These are phyloP conservation scores for Mucor plumbeus DNA, from an alignment of 371 early-diverging fungal genomes.

Conservation along the genomic window DNA sequence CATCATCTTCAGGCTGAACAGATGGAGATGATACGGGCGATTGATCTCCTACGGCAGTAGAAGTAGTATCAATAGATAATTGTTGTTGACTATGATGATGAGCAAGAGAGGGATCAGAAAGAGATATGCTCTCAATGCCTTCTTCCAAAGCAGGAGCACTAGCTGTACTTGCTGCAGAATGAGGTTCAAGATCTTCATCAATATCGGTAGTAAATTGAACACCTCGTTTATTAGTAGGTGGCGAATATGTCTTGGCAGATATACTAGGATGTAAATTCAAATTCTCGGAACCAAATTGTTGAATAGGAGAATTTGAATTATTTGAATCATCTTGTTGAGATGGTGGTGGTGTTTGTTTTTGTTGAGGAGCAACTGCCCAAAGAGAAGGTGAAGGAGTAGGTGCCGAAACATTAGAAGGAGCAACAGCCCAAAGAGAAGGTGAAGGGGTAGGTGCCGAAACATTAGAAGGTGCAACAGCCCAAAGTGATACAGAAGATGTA, in stretches of 20 bases:
- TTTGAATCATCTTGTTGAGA: background rate
- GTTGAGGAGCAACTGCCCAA: slow-evolving; percentile 29
- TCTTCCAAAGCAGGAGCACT: slow-evolving; percentile 22
- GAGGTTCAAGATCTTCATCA: slow-evolving; percentile 3
- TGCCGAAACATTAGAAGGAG: slow-evolving; percentile 22
- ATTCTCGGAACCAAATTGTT: slow-evolving; percentile 28
- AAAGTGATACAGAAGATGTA: slow-evolving; percentile 27
- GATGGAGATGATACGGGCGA: slow-evolving; percentile 25
- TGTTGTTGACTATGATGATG: slow-evolving; percentile 3
- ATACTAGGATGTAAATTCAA: slow-evolving; percentile 33
- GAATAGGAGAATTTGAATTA: slow-evolving; percentile 7
- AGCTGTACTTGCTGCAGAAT: slow-evolving; percentile 5
- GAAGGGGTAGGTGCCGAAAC: slow-evolving; percentile 21
- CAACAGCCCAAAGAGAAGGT: slow-evolving; percentile 35
- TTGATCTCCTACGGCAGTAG: background rate
- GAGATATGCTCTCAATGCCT: slow-evolving; percentile 12
- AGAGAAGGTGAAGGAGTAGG: slow-evolving; percentile 29
- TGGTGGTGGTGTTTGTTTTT: background rate
- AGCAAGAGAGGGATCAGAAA: slow-evolving; percentile 21
- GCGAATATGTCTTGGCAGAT: slow-evolving; percentile 19
- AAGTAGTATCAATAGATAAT: slow-evolving; percentile 20
- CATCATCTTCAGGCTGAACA: slow-evolving; percentile 31
- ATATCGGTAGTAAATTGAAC: slow-evolving; percentile 10
- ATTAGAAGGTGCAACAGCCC: slow-evolving; percentile 37
- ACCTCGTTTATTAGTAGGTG: slow-evolving; percentile 12